Evolutionary conservation across 169 alveolate genomes (phyloP).

Genomic region (Fabrea salina): DNA sequence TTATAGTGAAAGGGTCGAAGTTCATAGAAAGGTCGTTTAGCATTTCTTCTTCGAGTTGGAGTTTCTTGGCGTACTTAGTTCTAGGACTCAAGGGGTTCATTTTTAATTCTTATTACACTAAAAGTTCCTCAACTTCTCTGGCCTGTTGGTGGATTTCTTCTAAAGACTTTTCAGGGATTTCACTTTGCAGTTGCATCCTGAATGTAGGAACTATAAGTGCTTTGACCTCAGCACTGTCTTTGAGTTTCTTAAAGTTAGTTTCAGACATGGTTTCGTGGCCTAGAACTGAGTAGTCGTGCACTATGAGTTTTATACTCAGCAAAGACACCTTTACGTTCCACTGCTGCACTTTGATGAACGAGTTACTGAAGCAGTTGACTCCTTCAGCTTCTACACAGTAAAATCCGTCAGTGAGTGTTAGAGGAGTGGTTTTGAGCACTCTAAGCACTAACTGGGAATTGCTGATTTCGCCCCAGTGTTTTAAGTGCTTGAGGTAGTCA

Average conservation of each 20-base stretch:
- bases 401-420: conserved; percentile 15
- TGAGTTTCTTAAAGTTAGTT: neutral
- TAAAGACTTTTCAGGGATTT: neutral
- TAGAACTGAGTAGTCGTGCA: neutral
- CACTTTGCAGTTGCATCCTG: neutral
- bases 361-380: neutral
- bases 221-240: neutral
- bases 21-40: conserved; percentile 73
- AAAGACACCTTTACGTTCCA: neutral
- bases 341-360: conserved; percentile 2
- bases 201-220: conserved; percentile 10
- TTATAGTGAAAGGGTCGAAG: conserved; percentile 83
- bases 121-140: neutral
- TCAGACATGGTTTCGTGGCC: conserved; percentile 21
- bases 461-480: neutral
- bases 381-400: conserved; percentile 6
- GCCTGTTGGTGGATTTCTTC: neutral
- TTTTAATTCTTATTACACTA: too few relatives aligned
- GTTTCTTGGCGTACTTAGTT: conserved; percentile 56
- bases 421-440: neutral
- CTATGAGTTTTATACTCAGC: neutral
- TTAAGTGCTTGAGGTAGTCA: neutral
- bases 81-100: conserved; percentile 64
- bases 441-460: conserved; percentile 11
- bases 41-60: conserved; percentile 67